Percentiles rank a stretch among this genome's conserved stretches.
phyloP scores from a whole-genome alignment of 352 stramenopile genomes.

The Sclerospora graminicola region DNA sequence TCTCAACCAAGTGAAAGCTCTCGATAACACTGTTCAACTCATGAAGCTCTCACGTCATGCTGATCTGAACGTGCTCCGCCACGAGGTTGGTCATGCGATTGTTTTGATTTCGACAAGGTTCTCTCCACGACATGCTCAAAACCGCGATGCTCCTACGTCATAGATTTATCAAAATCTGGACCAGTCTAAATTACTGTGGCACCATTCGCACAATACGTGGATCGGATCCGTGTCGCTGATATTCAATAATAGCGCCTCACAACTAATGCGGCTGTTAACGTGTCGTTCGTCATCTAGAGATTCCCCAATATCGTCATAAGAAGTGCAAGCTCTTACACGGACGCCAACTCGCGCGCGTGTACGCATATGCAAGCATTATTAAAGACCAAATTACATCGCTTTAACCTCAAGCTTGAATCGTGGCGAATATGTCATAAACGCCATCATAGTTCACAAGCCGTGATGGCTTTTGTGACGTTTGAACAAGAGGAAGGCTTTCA shows the following conservation, averaged over 20 bases:
- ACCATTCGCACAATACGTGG: constrained; percentile 39
- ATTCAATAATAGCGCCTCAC: constrained; percentile 53
- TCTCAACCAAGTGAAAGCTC: constrained; percentile 52
- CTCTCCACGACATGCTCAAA: too few relatives aligned
- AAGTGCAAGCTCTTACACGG: constrained; percentile 49
- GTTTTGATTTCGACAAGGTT: too few relatives aligned
- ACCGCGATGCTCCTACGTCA: too few relatives aligned
- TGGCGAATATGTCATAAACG: constrained; percentile 30
- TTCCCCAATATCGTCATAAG: constrained; percentile 49
- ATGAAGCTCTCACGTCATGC: constrained; percentile 48
- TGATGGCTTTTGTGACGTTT: constrained; percentile 79
- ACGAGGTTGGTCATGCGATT: too few relatives aligned
- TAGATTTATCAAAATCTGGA: constrained; percentile 56
- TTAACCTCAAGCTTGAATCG: constrained; percentile 34
- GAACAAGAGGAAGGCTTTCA: constrained; percentile 74
- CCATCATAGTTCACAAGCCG: constrained; percentile 32
- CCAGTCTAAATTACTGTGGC: constrained; percentile 37
- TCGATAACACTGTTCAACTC: constrained; percentile 75
- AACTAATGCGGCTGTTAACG: constrained; percentile 47
- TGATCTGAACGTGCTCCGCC: constrained; percentile 43
- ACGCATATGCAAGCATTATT: constrained; percentile 43
- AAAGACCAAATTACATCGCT: constrained; percentile 29
- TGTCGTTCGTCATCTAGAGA: constrained; percentile 60
- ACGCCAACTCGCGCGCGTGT: constrained; percentile 27
- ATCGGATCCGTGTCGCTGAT: constrained; percentile 57